Base-by-base conservation (phyloP, 257 asterid genomes). In the Lantana camara region DNA sequence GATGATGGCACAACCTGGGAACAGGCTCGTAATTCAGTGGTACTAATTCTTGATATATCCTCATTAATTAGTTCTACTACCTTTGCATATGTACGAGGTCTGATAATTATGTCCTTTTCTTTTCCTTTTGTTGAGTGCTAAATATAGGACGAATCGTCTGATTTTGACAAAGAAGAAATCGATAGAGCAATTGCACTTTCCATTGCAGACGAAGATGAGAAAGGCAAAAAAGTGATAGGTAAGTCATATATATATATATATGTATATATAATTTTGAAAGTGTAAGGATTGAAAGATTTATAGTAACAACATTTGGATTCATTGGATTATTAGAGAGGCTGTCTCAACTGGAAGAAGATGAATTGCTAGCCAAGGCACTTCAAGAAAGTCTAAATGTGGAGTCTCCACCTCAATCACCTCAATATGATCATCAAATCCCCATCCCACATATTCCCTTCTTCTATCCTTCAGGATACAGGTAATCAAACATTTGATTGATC, bases 181-280 rank as follows among this genome's bases (percentile, higher is more conserved):
- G 96, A 88, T 77, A 82, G 70, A 57, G 97, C 97, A 30, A 84
- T 91, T 50, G 96, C 95, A 46, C 77, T 84, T 64, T 91, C 97
- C 30, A 79, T 88, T 68, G 89, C 83, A 15, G 97, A 77, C 60
- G 89, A 81, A 70, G 89, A 91, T 38, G 79, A 74, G 58, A 91
- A 85, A 72, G 93, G 95, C 37, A 90, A 90, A 71, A 79, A 72
- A 72, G 83, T 83, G 41, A 70, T 82, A 20, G 93, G 95, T 85
- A 57, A 77, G 82, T n/a, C n/a, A n/a, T n/a, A n/a, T n/a, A n/a
- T n/a, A n/a, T n/a, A n/a, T n/a, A n/a, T n/a, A n/a, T n/a, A n/a
- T n/a, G n/a, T n/a, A n/a, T n/a, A n/a, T n/a, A n/a, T n/a, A n/a
- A 11, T 1, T 21, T 50, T 22, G 15, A 50, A 22, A 22, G 57